These are phyloP conservation scores for Metarhizium album DNA, from an alignment of 2,329 filamentous ascomycete genomes.

Conservation along the genomic window DNA sequence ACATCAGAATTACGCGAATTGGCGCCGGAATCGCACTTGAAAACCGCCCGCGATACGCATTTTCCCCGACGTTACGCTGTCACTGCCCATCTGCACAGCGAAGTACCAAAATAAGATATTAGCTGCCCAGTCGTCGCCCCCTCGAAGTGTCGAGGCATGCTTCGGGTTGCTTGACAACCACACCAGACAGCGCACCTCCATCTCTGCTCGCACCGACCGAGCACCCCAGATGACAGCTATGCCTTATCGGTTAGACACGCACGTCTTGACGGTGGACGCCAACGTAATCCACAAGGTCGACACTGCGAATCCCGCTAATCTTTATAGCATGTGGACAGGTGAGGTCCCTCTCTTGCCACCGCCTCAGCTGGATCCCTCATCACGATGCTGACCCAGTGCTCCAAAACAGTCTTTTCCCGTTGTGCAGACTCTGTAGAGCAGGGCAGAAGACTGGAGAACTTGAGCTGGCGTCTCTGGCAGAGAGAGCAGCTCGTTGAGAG, in stretches of 20 bases:
- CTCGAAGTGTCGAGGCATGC: background rate
- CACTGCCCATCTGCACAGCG: background rate
- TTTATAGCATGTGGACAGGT: conserved; percentile 98
- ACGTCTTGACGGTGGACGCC: conserved; percentile 84
- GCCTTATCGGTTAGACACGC: conserved; percentile 73
- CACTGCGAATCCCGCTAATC: conserved; percentile 80
- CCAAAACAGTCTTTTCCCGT: conserved; percentile 74
- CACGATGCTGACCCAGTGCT: conserved; percentile 20
- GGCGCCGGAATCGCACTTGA: background rate
- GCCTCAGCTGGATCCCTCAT: conserved; percentile 2
- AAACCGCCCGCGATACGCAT: background rate
- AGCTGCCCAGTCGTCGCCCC: background rate
- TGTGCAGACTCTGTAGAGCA: conserved; percentile 91
- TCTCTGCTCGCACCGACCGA: conserved; percentile 26
- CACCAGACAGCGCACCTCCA: background rate
- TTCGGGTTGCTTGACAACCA: background rate
- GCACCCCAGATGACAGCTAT: conserved; percentile 40
- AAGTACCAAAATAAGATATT: background rate
- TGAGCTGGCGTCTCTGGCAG: conserved; percentile 94
- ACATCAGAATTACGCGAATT: background rate
- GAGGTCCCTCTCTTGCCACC: conserved; percentile 29
- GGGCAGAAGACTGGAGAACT: conserved; percentile 83
- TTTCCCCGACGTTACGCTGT: background rate
- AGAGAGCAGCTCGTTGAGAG: conserved; percentile 71
- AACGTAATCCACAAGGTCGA: conserved; percentile 92